Evolutionary conservation across 768 basidiomycete species (phyloP).

Genomic region (Nidularia sp.): DNA sequence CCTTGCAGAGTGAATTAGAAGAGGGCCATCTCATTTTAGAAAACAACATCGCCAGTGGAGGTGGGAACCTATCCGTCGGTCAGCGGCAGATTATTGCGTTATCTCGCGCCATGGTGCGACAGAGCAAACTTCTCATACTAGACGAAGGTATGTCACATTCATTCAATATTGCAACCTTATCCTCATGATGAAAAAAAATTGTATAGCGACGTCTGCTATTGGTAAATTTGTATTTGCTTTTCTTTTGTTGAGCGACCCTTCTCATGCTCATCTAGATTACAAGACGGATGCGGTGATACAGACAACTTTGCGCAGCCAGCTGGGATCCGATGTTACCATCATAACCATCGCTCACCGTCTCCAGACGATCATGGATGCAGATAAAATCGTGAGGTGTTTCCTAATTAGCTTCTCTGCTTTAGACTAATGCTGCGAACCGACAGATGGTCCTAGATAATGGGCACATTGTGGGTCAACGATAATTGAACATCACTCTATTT

Average conservation of each 20-base stretch:
- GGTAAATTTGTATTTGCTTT: conserved; percentile 19
- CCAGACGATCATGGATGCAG: conserved; percentile 59
- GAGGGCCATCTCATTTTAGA: conserved; percentile 45
- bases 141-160: conserved; percentile 42
- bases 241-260: too few relatives aligned
- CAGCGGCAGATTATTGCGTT: conserved; percentile 64
- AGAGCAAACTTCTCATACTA: conserved; percentile 51
- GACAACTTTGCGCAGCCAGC: conserved; percentile 60
- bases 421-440: neutral
- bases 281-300: conserved; percentile 66
- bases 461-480: conserved; percentile 16
- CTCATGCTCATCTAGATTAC: conserved; percentile 27
- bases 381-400: conserved; percentile 22
- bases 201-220: conserved; percentile 34
- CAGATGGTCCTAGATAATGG: conserved; percentile 47
- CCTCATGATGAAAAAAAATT: neutral
- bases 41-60: conserved; percentile 38
- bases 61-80: conserved; percentile 65
- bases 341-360: conserved; percentile 64
- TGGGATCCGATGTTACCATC: conserved; percentile 50
- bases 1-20: conserved; percentile 33
- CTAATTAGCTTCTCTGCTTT: neutral
- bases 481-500: neutral
- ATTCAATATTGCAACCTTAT: neutral
- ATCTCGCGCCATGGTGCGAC: conserved; percentile 53